Percentiles rank a stretch among this genome's conserved stretches.
Conservation (phyloP, 805 yeast genomes). For the Ogataea methanolica region DNA sequence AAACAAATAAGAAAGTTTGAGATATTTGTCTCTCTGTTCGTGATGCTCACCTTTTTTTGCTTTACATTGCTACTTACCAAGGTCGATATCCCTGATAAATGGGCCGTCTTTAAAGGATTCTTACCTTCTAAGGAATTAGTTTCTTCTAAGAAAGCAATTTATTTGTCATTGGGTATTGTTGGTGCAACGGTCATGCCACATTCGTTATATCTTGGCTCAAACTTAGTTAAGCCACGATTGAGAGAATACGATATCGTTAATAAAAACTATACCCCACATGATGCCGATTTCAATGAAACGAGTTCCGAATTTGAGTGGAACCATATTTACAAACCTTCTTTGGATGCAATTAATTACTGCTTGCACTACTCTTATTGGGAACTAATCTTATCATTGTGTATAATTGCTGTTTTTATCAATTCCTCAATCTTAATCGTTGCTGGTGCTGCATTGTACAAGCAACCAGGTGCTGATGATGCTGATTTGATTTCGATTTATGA, state of each 20-base stretch:
- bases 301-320: conserved; percentile 29
- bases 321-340: conserved; percentile 58
- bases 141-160: conserved; percentile 60
- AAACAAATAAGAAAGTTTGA: conserved; percentile 74
- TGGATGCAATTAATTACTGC: conserved; percentile 67
- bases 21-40: conserved; percentile 64
- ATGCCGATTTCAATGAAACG: conserved; percentile 12
- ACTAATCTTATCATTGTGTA: conserved; percentile 61
- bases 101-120: conserved; percentile 58
- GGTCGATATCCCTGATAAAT: conserved; percentile 48
- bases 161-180: conserved; percentile 73
- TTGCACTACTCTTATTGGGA: conserved; percentile 71
- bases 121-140: conserved; percentile 57
- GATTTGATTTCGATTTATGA: conserved; percentile 76
- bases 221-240: conserved; percentile 80
- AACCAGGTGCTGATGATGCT: conserved; percentile 71
- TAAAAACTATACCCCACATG: conserved; percentile 11
- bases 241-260: conserved; percentile 61
- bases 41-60: conserved; percentile 69
- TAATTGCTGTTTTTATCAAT: conserved; percentile 84
- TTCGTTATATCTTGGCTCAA: conserved; percentile 78
- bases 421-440: conserved; percentile 78
- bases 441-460: conserved; percentile 69
- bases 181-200: conserved; percentile 98
- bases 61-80: conserved; percentile 65